Base-by-base conservation (phyloP, 257 asterid species). In the Prunella vulgaris region DNA sequence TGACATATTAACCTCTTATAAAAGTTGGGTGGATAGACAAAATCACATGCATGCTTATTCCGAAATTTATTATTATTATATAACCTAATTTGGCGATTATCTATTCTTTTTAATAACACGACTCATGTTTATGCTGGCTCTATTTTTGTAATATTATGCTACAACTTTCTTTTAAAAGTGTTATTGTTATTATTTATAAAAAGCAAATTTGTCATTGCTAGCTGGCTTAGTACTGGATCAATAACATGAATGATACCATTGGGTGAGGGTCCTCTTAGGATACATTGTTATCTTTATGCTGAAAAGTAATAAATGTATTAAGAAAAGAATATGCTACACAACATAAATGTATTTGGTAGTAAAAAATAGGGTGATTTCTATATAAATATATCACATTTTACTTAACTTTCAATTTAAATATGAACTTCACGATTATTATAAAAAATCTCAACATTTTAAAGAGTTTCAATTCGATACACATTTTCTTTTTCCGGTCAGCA, bases 1-100 rank as follows among this genome's bases (percentile, higher is more conserved):
- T 44, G 78, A 73, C 64, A 30, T 32, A 27, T 21, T 51, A 75
- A 68, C 75, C 79, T 32, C 42, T 51, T 18, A 25, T n/a, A 64
- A 15, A 1, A 32, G 15, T 46, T 53, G 32, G 52, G 15, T 40
- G 22, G 12, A 12, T 44, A 33, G 20, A 53, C 57, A 37, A 37
- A 12, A 17, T 25, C 58, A 72, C 64, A 32, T 66, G 69, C 64
- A 28, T 66, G 20, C 68, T 54, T 37, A 25, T 57, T 24, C 37
- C 17, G 4, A 15, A 49, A 49, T 49, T 49, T n/a, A n/a, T 0
- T 17, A 17, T 7, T 15, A 52, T 25, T 25, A 25, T 25, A 20
- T 18, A 20, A 8, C 59, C 25, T 9, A 52, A 52, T 17, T 52
- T 52, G 14, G 28, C 7, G 59, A 52, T 52, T 20, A 52, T 20